Evolutionary conservation across 495 filamentous ascomycete genomes (phyloP).

Genomic region (Rhizodiscina lignyota): DNA sequence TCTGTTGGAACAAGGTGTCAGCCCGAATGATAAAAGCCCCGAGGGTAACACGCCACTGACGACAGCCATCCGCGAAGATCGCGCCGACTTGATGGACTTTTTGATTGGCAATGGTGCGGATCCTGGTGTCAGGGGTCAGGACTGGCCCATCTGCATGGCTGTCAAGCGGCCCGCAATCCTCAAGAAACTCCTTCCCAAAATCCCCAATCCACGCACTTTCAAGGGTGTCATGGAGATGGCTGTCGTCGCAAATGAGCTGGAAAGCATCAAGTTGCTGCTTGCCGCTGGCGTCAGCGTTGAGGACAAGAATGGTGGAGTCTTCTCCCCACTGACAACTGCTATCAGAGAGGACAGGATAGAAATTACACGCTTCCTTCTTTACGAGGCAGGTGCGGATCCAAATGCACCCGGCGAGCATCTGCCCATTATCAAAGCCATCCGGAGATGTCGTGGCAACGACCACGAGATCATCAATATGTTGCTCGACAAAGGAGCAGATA

Average conservation of each 20-base stretch:
- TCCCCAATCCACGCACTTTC: constrained; percentile 27
- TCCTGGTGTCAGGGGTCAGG: constrained; percentile 31
- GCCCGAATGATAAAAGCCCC: constrained; percentile 29
- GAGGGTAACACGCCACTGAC: constrained; percentile 33
- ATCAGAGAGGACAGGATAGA: constrained; percentile 32
- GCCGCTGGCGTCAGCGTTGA: constrained; percentile 32
- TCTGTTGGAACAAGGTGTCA: constrained; percentile 31
- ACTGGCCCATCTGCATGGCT: constrained; percentile 40
- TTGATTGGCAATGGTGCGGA: constrained; percentile 34
- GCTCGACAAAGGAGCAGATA: constrained; percentile 33
- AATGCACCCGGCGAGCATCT: constrained; percentile 37
- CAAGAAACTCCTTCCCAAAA: constrained; percentile 25
- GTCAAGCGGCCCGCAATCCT: constrained; percentile 29
- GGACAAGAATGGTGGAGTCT: constrained; percentile 39
- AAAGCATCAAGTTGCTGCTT: constrained; percentile 27
- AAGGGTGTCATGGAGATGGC: constrained; percentile 40
- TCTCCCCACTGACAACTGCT: constrained; percentile 36
- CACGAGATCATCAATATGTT: constrained; percentile 32
- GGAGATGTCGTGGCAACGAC: constrained; percentile 28
- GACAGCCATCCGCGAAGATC: constrained; percentile 33
- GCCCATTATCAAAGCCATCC: constrained; percentile 36
- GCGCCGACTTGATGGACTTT: constrained; percentile 27
- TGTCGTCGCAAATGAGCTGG: constrained; percentile 28
- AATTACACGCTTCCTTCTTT: constrained; percentile 31
- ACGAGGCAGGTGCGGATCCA: constrained; percentile 32